Evolutionary conservation across 768 basidiomycete genomes (phyloP).

Genomic region (Hericium coralloides): DNA sequence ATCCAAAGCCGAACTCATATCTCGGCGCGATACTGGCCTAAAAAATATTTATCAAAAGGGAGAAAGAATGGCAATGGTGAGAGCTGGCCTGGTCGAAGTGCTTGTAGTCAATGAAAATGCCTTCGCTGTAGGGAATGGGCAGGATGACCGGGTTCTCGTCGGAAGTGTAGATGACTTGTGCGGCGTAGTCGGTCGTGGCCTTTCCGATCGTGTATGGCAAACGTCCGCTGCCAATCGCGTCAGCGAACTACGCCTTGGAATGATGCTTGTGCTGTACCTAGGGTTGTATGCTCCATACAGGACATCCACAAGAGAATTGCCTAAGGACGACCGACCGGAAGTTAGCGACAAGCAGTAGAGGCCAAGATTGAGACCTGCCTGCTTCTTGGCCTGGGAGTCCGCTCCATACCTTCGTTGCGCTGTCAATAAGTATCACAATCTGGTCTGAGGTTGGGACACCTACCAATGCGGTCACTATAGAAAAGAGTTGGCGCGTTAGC

Average conservation of each 20-base stretch:
- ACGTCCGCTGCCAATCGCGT: conserved; percentile 35
- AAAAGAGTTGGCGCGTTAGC: neutral
- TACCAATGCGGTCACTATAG: neutral
- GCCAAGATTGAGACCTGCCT: neutral
- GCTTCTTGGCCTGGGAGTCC: neutral
- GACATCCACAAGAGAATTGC: conserved; percentile 64
- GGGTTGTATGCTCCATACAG: conserved; percentile 75
- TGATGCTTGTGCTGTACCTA: neutral
- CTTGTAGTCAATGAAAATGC: conserved; percentile 27
- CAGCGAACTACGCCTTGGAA: no score
- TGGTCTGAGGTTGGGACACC: neutral
- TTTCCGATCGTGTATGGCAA: conserved; percentile 70
- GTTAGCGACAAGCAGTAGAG: conserved; percentile 36
- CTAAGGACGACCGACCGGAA: conserved; percentile 33
- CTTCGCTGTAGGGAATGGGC: conserved; percentile 56
- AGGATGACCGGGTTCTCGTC: conserved; percentile 21
- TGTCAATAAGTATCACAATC: neutral
- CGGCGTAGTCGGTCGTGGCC: conserved; percentile 39
- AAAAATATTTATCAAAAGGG: neutral
- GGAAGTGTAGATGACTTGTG: conserved; percentile 26
- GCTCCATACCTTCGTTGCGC: neutral
- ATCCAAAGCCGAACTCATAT: conserved; percentile 85
- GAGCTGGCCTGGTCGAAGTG: conserved; percentile 26
- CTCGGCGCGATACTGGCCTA: conserved; percentile 59
- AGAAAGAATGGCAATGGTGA: neutral